phyloP scores from a whole-genome alignment of 352 stramenopile genomes.

The Phytopythium vexans region DNA sequence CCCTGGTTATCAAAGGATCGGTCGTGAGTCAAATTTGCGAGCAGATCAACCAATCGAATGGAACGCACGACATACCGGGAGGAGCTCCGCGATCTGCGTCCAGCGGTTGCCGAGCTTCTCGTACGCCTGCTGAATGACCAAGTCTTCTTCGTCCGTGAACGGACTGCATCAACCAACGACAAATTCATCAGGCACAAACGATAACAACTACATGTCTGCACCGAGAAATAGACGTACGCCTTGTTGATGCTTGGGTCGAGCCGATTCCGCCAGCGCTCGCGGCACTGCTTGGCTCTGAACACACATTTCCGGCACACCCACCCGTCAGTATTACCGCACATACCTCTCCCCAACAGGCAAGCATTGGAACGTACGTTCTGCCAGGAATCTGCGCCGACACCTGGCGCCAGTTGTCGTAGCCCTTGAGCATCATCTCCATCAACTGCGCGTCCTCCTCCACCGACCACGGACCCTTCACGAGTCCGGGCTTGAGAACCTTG shows the following conservation, averaged over 20 bases:
- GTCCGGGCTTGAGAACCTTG: conserved; percentile 89
- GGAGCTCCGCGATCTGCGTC: conserved; percentile 81
- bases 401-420: conserved; percentile 69
- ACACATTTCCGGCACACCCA: conserved; percentile 14
- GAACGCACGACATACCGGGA: conserved; percentile 37
- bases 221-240: conserved; percentile 29
- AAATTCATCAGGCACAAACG: background rate
- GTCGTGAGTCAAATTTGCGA: background rate
- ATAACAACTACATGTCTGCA: background rate
- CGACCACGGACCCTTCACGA: conserved; percentile 92
- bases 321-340: background rate
- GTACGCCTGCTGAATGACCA: conserved; percentile 72
- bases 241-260: conserved; percentile 93
- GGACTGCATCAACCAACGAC: conserved; percentile 20
- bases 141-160: conserved; percentile 69
- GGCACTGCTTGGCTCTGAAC: conserved; percentile 92
- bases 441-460: conserved; percentile 89
- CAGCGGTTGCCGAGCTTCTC: conserved; percentile 84
- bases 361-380: conserved; percentile 39
- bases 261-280: conserved; percentile 96
- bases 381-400: conserved; percentile 67
- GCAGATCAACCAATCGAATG: background rate
- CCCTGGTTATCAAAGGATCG: conserved; percentile 21
- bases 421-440: conserved; percentile 82
- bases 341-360: background rate